Evolutionary conservation across 208 protist genomes (phyloP).

Genomic region (Leishmania arabica): DNA sequence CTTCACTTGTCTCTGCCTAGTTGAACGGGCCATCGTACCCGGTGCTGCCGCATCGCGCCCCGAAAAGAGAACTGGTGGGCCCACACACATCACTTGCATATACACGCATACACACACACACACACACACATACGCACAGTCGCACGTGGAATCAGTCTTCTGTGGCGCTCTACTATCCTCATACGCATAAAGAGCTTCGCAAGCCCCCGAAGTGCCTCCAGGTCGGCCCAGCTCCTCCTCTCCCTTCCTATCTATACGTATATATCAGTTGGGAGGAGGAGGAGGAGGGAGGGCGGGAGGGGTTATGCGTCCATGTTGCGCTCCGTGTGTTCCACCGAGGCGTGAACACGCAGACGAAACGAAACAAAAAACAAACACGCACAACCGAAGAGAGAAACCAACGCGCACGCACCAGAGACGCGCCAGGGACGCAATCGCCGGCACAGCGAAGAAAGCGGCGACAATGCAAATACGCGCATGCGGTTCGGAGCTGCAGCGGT

Average conservation of each 20-base stretch:
- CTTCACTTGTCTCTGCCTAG: background rate
- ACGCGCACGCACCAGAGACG: background rate
- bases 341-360: no score
- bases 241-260: background rate
- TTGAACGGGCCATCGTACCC: background rate
- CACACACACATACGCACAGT: background rate
- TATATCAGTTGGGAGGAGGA: background rate
- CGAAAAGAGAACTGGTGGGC: background rate
- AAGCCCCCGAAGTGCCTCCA: background rate
- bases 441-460: background rate
- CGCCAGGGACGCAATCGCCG: background rate
- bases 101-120: background rate
- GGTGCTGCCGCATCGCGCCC: background rate
- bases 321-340: background rate
- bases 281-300: no score
- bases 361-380: background rate
- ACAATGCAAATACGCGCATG: background rate
- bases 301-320: background rate
- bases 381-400: background rate
- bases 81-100: background rate
- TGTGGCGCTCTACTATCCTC: background rate
- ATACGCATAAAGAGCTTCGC: background rate
- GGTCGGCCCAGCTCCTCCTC: background rate
- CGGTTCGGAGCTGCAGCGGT: background rate
- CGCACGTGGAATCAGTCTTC: background rate